These are phyloP conservation scores for Solanum raphanifolium DNA, from an alignment of 257 asterid species.

Conservation along the genomic window DNA sequence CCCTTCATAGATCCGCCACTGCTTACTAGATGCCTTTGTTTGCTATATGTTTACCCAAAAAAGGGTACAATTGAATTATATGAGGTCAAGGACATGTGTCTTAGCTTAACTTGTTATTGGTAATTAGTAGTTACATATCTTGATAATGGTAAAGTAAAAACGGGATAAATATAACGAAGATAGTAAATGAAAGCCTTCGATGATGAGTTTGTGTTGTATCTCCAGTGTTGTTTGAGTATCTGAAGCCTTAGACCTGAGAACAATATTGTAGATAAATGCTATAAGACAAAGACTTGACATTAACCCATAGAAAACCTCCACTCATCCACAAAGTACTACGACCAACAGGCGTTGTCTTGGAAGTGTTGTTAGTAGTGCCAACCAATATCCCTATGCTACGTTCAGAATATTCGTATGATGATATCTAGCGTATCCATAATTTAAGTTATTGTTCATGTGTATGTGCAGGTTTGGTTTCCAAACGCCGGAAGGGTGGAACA, in stretches of 20 bases:
- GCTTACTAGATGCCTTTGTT: background rate
- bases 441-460: background rate
- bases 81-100: no score
- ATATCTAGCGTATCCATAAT: background rate
- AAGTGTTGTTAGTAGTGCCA: background rate
- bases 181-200: no score
- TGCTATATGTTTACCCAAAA: background rate
- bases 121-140: no score
- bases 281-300: no score
- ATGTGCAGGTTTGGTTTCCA: constrained; percentile 28
- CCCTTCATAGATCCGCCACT: no score
- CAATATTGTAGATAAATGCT: no score
- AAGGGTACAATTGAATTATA: background rate
- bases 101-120: no score
- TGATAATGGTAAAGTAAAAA: no score
- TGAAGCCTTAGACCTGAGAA: no score
- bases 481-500: constrained; percentile 41
- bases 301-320: background rate
- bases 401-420: background rate
- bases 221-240: no score
- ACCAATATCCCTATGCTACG: background rate
- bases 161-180: no score
- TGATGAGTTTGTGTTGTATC: no score
- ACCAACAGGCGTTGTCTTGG: background rate
- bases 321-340: background rate